phyloP scores from a whole-genome alignment of 495 filamentous ascomycete genomes.

The Cercophora sp. region DNA sequence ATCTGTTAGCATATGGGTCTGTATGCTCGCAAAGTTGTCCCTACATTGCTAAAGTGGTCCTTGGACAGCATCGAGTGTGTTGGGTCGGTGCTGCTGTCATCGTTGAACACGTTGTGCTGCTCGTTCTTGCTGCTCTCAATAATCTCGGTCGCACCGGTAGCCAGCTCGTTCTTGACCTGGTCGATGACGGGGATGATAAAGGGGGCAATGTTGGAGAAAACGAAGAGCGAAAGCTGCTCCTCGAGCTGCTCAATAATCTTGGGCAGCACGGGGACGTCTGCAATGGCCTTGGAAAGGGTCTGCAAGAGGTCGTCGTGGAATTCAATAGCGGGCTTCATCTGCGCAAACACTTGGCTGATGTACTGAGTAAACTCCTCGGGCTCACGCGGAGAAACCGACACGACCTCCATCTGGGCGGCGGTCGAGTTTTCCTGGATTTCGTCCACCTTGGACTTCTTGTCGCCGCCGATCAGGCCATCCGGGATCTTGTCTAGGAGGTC shows the following conservation, averaged over 20 bases:
- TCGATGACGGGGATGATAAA: slow-evolving; percentile 80
- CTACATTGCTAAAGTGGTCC: slow-evolving; percentile 79
- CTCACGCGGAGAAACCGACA: slow-evolving; percentile 62
- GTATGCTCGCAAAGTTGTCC: neutral
- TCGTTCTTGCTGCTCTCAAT: slow-evolving; percentile 74
- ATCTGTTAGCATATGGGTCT: slow-evolving; percentile 21
- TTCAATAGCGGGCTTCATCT: slow-evolving; percentile 80
- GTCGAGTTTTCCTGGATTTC: slow-evolving; percentile 65
- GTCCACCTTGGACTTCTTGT: slow-evolving; percentile 63
- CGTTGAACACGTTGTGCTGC: slow-evolving; percentile 80
- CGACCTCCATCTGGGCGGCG: slow-evolving; percentile 60
- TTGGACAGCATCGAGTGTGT: slow-evolving; percentile 97
- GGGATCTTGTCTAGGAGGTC: slow-evolving; percentile 76
- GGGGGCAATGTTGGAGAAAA: slow-evolving; percentile 80
- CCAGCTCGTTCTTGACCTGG: slow-evolving; percentile 79
- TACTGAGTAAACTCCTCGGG: slow-evolving; percentile 72
- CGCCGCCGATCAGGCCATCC: slow-evolving; percentile 65
- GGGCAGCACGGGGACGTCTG: slow-evolving; percentile 74
- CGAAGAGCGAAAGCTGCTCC: slow-evolving; percentile 76
- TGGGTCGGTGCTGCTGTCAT: slow-evolving; percentile 69
- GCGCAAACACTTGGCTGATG: slow-evolving; percentile 59
- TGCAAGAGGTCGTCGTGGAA: slow-evolving; percentile 86
- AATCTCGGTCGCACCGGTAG: slow-evolving; percentile 78
- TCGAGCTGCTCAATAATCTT: slow-evolving; percentile 75
- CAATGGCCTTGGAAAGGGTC: slow-evolving; percentile 67